These are phyloP conservation scores for Cardamine chenopodiifolia DNA, from an alignment of 345 rosid species.

Conservation along the genomic window DNA sequence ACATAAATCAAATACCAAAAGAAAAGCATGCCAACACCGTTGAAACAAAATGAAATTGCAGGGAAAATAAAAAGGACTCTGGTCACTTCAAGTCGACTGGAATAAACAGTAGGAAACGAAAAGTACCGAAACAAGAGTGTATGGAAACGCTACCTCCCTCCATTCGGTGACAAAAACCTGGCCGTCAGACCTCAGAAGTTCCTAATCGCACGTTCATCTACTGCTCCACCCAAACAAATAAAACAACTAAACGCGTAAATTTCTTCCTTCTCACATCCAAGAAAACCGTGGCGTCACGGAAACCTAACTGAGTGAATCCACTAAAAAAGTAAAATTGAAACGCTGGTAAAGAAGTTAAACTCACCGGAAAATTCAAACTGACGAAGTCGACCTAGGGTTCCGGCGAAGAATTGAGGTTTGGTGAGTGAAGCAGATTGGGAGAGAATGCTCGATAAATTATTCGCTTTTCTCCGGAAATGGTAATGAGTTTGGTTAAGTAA, in stretches of 20 bases:
- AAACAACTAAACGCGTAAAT: slow-evolving; percentile 8
- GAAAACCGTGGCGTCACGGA: background rate
- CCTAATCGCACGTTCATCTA: slow-evolving; percentile 66
- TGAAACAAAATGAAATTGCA: slow-evolving; percentile 11
- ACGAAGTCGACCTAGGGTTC: slow-evolving; percentile 77
- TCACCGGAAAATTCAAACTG: slow-evolving; percentile 56
- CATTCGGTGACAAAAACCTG: slow-evolving; percentile 79
- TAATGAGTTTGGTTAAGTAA: slow-evolving; percentile 30
- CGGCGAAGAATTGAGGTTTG: slow-evolving; percentile 52
- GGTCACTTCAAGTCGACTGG: slow-evolving; percentile 30
- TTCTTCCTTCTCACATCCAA: background rate
- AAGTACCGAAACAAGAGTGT: slow-evolving; percentile 87
- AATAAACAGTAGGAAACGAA: slow-evolving; percentile 58
- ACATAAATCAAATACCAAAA: background rate
- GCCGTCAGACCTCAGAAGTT: slow-evolving; percentile 63
- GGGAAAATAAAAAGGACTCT: slow-evolving; percentile 5
- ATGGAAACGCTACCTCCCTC: slow-evolving; percentile 99
- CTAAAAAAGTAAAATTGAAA: background rate
- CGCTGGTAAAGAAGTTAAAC: slow-evolving; percentile 30
- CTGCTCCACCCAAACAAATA: slow-evolving; percentile 33
- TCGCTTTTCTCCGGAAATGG: slow-evolving; percentile 36
- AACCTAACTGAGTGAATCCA: slow-evolving; percentile 12
- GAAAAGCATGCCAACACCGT: background rate
- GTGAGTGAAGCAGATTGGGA: slow-evolving; percentile 36
- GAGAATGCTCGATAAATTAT: slow-evolving; percentile 26